phyloP scores from a whole-genome alignment of 1,139 yeast species.

The Debaryomyces subglobosus region DNA sequence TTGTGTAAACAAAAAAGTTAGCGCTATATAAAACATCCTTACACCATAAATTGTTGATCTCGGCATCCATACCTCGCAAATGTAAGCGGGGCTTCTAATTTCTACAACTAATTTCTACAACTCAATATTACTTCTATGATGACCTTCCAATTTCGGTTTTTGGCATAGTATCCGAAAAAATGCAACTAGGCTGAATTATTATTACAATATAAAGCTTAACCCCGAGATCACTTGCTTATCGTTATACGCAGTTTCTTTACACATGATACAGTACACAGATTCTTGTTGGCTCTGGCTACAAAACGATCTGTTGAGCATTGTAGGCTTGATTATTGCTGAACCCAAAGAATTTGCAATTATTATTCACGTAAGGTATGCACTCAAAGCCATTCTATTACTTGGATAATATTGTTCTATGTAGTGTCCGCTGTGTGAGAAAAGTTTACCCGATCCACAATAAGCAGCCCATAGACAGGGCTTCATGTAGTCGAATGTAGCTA shows the following conservation, averaged over 20 bases:
- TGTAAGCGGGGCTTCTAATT: too few species aligned
- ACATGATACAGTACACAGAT: neutral
- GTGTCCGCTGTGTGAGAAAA: neutral
- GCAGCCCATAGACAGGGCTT: neutral
- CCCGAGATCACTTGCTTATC: too few species aligned
- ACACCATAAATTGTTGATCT: neutral
- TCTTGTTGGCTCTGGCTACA: neutral
- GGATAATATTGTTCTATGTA: neutral
- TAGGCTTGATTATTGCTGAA: neutral
- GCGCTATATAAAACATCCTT: neutral
- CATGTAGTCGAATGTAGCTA: neutral
- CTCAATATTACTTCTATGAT: too few species aligned
- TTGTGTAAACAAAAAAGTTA: constrained; percentile 4
- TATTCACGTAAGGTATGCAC: neutral
- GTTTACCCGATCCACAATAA: neutral
- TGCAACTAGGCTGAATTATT: too few species aligned
- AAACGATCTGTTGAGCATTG: neutral
- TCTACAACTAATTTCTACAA: too few species aligned
- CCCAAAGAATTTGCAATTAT: neutral
- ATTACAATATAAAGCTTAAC: too few species aligned
- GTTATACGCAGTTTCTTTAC: too few species aligned
- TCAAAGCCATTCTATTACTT: neutral
- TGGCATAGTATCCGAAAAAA: too few species aligned
- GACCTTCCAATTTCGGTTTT: too few species aligned
- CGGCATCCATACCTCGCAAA: neutral